Conservation (phyloP, 352 stramenopile genomes). For the Nannochloropsis limnetica region DNA sequence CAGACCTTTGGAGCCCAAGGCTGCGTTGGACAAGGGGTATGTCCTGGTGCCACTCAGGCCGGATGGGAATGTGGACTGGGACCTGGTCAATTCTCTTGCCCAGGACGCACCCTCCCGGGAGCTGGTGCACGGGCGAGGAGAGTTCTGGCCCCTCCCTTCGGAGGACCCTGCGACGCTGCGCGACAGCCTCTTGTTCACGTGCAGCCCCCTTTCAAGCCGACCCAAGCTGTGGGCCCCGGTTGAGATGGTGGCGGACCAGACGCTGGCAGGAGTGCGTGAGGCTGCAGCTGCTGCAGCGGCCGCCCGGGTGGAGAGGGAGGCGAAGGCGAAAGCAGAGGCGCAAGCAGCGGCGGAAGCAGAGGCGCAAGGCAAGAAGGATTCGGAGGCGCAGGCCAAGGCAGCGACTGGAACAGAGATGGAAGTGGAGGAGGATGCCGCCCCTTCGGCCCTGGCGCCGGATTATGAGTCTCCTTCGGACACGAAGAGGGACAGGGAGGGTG, state of each 20-base stretch:
- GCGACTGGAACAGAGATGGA: background rate
- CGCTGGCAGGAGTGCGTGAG: background rate
- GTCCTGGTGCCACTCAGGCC: background rate
- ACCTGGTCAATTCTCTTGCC: background rate
- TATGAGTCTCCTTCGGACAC: background rate
- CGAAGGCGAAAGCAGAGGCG: background rate
- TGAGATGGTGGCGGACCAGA: background rate
- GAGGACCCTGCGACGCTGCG: background rate
- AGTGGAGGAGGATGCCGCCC: background rate
- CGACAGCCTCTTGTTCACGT: background rate
- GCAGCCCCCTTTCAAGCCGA: background rate
- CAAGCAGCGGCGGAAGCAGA: background rate
- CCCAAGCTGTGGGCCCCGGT: conserved; percentile 19
- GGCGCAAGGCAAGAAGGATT: background rate
- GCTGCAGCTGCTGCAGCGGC: background rate
- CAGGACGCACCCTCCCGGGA: background rate
- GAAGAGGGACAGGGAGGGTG: background rate
- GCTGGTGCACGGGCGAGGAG: conserved; percentile 15
- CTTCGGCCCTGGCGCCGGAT: background rate
- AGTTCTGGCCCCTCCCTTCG: conserved; percentile 5
- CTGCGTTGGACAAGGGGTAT: conserved; percentile 1
- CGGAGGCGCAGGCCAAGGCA: background rate
- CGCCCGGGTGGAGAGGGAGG: background rate
- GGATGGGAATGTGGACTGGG: background rate
- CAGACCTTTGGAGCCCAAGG: background rate